Conservation (phyloP, 495 filamentous ascomycete species). For the Usnea hakonensis region DNA sequence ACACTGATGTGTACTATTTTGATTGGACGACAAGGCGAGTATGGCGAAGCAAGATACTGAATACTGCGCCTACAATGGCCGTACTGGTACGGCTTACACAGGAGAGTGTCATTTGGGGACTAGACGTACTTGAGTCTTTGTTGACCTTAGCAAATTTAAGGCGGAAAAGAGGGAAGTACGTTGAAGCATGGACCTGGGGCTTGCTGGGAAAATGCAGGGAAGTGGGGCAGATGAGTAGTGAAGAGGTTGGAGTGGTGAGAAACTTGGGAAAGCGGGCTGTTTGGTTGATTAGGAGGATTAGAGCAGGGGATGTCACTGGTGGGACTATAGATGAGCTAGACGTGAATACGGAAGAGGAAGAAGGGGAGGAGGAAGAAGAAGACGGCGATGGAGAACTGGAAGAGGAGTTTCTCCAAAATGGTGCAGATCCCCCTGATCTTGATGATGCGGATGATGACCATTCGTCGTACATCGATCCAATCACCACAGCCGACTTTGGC, state of each 20-base stretch:
- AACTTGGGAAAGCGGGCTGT: slow-evolving; percentile 37
- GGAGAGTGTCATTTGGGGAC: slow-evolving; percentile 33
- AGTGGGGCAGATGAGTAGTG: slow-evolving; percentile 40
- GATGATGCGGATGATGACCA: slow-evolving; percentile 17
- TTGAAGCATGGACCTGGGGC: slow-evolving; percentile 46
- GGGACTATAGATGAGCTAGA: slow-evolving; percentile 30
- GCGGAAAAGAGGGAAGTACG: slow-evolving; percentile 40
- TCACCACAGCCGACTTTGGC: not conserved
- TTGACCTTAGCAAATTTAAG: slow-evolving; percentile 41
- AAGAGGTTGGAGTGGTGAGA: slow-evolving; percentile 45
- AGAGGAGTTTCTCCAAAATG: slow-evolving; percentile 17
- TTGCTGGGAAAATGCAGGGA: slow-evolving; percentile 42
- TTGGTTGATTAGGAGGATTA: slow-evolving; percentile 29
- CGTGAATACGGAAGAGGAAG: slow-evolving; percentile 23
- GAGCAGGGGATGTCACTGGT: slow-evolving; percentile 22
- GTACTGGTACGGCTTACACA: slow-evolving; percentile 37
- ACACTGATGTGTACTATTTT: not conserved
- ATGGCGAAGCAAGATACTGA: slow-evolving; percentile 15
- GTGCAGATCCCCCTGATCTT: slow-evolving; percentile 25
- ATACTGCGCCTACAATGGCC: slow-evolving; percentile 22
- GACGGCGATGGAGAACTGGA: slow-evolving; percentile 17
- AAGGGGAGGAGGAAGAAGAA: slow-evolving; percentile 19
- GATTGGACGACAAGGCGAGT: not conserved
- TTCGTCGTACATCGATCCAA: slow-evolving; percentile 18
- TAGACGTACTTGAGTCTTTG: slow-evolving; percentile 35